Base-by-base conservation (phyloP, 2,329 filamentous ascomycete genomes). In the Cytospora leucostoma region DNA sequence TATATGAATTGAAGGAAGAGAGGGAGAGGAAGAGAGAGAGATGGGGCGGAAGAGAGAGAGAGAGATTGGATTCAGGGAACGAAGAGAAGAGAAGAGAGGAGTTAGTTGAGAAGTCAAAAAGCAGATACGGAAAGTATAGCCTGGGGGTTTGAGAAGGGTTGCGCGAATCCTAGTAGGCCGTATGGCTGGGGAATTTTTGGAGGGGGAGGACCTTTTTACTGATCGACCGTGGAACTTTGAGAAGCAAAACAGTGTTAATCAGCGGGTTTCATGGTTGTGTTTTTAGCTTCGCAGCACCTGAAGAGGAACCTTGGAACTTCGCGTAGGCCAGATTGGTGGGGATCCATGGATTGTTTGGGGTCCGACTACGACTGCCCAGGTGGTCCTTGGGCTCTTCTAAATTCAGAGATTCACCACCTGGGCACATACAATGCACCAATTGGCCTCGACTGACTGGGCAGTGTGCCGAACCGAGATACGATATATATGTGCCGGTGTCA, bases 181-280 rank as follows among this genome's bases (percentile, higher is more conserved):
- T 3, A 38, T 13, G 40, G 51, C 37, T 54, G 35, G 37, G 53
- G 40, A 52, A 59, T 55, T 55, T 60, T 37, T 40, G 50, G 37
- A 40, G 32, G 58, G 59, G 51, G 37, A 19, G 59, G 59, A 53
- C 19, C 59, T 61, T 55, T 59, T 61, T 49, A 53, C 40, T 34
- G 35, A 19, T 12, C 7, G 51, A 61, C 54, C 34, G 51, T 54
- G 59, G 59, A 61, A 61, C 59, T 61, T 61, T 61, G 59, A 61
- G 51, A 61, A 55, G 59, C 59, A 61, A 61, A 55, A 61, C 47
- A 55, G 59, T 61, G 59, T 55, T 55, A 61, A 52, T 61, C 59
- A 61, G 51, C 51, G 13, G 51, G 49, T 55, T 55, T 38, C 49
- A 47, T 49, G 59, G 38, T 40, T 61, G 37, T 21, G 54, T 21